These are phyloP conservation scores for Endoconidiophora laricicola DNA, from an alignment of 2,329 filamentous ascomycete species.

Conservation along the genomic window DNA sequence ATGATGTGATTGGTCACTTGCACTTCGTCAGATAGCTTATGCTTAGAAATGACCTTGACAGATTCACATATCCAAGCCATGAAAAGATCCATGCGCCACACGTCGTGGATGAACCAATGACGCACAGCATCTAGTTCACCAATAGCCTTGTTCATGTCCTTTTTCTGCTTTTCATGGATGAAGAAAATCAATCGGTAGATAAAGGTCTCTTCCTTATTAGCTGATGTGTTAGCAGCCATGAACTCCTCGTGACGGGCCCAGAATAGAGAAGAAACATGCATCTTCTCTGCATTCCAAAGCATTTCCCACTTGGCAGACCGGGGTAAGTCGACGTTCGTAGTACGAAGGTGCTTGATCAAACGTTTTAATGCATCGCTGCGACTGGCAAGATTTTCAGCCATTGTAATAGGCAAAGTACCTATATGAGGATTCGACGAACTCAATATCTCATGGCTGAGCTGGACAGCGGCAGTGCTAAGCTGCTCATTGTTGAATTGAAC, in stretches of 20 bases:
- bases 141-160: slow-evolving; percentile 42
- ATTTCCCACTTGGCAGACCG: slow-evolving; percentile 59
- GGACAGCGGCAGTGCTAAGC: slow-evolving; percentile 57
- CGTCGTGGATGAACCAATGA: slow-evolving; percentile 72
- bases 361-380: slow-evolving; percentile 59
- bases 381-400: slow-evolving; percentile 65
- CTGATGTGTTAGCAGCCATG: slow-evolving; percentile 38
- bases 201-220: slow-evolving; percentile 29
- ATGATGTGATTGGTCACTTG: slow-evolving; percentile 39
- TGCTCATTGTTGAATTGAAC: slow-evolving; percentile 52
- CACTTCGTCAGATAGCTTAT: slow-evolving; percentile 37
- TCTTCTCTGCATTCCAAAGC: slow-evolving; percentile 79
- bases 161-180: slow-evolving; percentile 62
- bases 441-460: slow-evolving; percentile 68
- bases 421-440: slow-evolving; percentile 61
- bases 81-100: slow-evolving; percentile 55
- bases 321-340: slow-evolving; percentile 48
- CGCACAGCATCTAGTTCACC: slow-evolving; percentile 66
- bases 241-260: slow-evolving; percentile 69
- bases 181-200: slow-evolving; percentile 51
- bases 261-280: slow-evolving; percentile 60
- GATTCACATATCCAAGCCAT: slow-evolving; percentile 65
- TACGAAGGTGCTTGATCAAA: slow-evolving; percentile 54
- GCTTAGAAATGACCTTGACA: slow-evolving; percentile 55
- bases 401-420: slow-evolving; percentile 51